phyloP scores from a whole-genome alignment of 2,329 filamentous ascomycete genomes.

The Pseudofabraea citricarpa region DNA sequence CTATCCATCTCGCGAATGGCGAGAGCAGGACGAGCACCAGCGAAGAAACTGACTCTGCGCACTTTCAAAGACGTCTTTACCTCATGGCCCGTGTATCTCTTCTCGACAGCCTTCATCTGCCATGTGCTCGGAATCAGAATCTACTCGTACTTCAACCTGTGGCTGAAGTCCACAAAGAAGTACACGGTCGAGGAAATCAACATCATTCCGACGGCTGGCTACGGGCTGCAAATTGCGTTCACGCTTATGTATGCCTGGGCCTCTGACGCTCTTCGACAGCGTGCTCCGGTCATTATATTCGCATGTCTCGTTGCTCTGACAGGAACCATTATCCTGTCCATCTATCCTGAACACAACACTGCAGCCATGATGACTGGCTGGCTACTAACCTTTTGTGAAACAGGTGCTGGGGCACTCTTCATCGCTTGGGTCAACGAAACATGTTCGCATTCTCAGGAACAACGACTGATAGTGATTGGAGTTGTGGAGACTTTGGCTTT shows the following conservation, averaged over 20 bases:
- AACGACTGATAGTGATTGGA: constrained; percentile 16
- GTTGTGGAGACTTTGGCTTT: constrained; percentile 16
- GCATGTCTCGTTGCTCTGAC: not conserved
- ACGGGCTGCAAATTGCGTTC: constrained; percentile 3
- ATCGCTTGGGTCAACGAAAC: constrained; percentile 19
- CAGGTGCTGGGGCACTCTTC: not conserved
- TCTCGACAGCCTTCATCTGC: constrained; percentile 6
- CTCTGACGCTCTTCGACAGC: constrained; percentile 14
- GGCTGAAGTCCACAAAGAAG: constrained; percentile 7
- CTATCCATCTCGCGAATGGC: constrained; percentile 6
- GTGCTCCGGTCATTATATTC: constrained; percentile 19
- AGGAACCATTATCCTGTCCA: not conserved
- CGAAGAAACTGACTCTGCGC: constrained; percentile 3
- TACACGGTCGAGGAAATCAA: constrained; percentile 6
- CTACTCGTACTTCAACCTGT: constrained; percentile 13
- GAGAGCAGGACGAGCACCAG: constrained; percentile 2
- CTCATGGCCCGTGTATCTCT: constrained; percentile 27
- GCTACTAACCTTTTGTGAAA: constrained; percentile 1
- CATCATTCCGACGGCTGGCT: constrained; percentile 7
- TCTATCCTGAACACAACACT: constrained; percentile 12
- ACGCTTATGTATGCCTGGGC: constrained; percentile 16
- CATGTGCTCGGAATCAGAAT: constrained; percentile 7
- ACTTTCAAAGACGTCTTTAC: constrained; percentile 15
- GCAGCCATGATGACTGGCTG: constrained; percentile 10
- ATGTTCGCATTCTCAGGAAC: constrained; percentile 14